Conservation (phyloP, 83 land plant species). For the Isoetes engelmannii region DNA sequence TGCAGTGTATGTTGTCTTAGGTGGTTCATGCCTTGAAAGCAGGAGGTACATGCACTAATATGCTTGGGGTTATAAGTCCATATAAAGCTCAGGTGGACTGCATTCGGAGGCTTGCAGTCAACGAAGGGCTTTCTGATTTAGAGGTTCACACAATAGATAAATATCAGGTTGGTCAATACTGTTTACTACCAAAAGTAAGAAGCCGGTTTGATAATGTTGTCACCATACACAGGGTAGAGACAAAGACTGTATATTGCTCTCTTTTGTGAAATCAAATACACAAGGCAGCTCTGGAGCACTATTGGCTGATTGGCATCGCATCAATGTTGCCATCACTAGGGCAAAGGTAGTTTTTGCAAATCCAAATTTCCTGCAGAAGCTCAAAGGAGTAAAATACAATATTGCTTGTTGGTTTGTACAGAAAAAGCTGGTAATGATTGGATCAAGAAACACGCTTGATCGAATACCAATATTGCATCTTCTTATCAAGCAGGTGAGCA, state of each 20-base stretch:
- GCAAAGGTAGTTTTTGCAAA: slow-evolving; percentile 18
- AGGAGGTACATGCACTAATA: slow-evolving; percentile 7
- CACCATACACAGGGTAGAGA: slow-evolving; percentile 21
- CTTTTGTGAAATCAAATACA: slow-evolving; percentile 18
- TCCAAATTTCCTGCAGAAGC: background rate
- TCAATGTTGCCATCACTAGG: slow-evolving; percentile 33
- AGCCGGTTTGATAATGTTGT: background rate
- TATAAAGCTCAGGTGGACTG: slow-evolving; percentile 28
- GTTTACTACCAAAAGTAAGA: background rate
- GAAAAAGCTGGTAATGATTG: slow-evolving; percentile 31
- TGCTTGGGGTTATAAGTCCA: slow-evolving; percentile 27
- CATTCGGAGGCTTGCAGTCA: slow-evolving; percentile 8
- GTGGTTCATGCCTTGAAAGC: background rate
- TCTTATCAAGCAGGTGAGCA: slow-evolving; percentile 22
- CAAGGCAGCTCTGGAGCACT: slow-evolving; percentile 18
- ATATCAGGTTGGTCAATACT: slow-evolving; percentile 18
- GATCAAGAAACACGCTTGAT: slow-evolving; percentile 19
- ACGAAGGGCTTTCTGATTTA: slow-evolving; percentile 3
- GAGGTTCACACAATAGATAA: slow-evolving; percentile 28
- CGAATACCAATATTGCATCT: slow-evolving; percentile 20
- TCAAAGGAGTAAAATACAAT: background rate
- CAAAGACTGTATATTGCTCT: slow-evolving; percentile 24
- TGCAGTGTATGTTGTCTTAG: background rate
- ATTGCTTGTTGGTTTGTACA: slow-evolving; percentile 9
- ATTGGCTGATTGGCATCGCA: slow-evolving; percentile 31